Evolutionary conservation across 2,329 filamentous ascomycete genomes (phyloP).

Genomic region (Xylariaceae sp.): DNA sequence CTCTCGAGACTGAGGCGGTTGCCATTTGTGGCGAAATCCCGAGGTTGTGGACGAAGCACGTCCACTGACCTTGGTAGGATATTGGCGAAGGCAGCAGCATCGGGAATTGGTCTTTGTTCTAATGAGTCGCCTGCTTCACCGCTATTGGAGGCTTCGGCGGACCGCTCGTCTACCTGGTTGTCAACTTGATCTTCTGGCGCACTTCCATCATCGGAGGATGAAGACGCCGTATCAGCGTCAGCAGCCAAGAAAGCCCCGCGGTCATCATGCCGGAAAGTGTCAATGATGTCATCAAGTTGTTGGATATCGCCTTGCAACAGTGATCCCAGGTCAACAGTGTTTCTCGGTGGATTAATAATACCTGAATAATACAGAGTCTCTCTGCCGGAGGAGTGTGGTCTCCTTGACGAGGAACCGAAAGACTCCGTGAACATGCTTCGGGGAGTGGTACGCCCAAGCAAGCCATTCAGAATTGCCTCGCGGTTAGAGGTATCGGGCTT

Average conservation of each 20-base stretch:
- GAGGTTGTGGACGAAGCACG: conserved; percentile 34
- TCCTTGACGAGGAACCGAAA: conserved; percentile 24
- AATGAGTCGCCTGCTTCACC: conserved; percentile 3
- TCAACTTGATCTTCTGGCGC: conserved; percentile 14
- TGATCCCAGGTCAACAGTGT: conserved; percentile 24
- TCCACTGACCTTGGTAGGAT: conserved; percentile 33
- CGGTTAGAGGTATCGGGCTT: conserved; percentile 56
- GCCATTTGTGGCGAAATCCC: conserved; percentile 29
- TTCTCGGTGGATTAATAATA: conserved; percentile 28
- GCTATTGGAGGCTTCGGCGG: conserved; percentile 4
- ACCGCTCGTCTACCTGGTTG: conserved; percentile 15
- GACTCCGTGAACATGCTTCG: conserved; percentile 30
- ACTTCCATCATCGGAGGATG: conserved; percentile 23
- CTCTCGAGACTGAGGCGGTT: conserved; percentile 33
- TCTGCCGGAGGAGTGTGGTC: conserved; percentile 18
- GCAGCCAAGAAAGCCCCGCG: conserved; percentile 9
- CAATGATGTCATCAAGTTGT: conserved; percentile 28
- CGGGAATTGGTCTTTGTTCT: conserved; percentile 11
- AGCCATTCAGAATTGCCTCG: conserved; percentile 53
- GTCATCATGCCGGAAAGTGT: conserved; percentile 24
- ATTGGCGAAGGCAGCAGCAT: conserved; percentile 26
- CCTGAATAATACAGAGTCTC: conserved; percentile 26
- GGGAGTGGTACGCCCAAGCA: conserved; percentile 36
- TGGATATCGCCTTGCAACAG: conserved; percentile 24
- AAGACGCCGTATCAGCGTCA: conserved; percentile 20